Evolutionary conservation across 176 grass and related monocot genomes (phyloP), one percentile per base, ranked within the genome.

Genomic region (Ampelocalamus luodianensis): DNA sequence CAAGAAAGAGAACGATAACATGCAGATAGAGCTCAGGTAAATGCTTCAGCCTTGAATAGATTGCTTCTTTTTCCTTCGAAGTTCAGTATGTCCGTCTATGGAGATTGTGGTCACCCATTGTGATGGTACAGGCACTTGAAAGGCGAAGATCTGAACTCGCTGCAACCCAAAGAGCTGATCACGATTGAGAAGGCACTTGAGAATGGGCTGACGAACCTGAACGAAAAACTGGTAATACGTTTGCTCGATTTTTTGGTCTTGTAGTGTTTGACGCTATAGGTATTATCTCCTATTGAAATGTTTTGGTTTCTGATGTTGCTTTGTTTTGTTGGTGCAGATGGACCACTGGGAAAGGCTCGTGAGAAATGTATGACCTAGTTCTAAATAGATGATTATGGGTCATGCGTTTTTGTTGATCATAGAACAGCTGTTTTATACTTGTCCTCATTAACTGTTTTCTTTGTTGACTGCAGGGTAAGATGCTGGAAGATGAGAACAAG

Each of bases 1-100:
- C 55, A 99, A 92, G 86, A 96, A 99, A 83, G 96, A 99, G 90
- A 99, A 94, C 59, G 96, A 99, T 61, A 96, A 88, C 86, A 99
- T 96, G 96, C 96, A 99, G 88, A 94, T 96, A 43, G 91, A 99
- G 90, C 88, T 96, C 79, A 99, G 96, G 96, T 49, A 39, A 87
- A 91, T 79, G 20, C 71, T 74, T 71, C 65, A 20, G 43, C 23
- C 59, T 84, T 36, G 54, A 55, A 77, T 75, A 39, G 1, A 34
- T 60, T 61, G 55, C 34, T 27, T 79, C 18, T 15, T 49, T 79
- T n/a, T 15, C 8, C 29, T 26, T 83, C 80, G 4, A 58, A 74
- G 26, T 72, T 78, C 17, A 22, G 14, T 56, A 69, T 20, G 51
- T 5, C 26, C 29, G 72, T 45, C 43, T 71, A 22, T 72, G 39